Evolutionary conservation across 805 yeast species (phyloP), one percentile per base, ranked within the genome.

Genomic region (Lipomyces kockii): DNA sequence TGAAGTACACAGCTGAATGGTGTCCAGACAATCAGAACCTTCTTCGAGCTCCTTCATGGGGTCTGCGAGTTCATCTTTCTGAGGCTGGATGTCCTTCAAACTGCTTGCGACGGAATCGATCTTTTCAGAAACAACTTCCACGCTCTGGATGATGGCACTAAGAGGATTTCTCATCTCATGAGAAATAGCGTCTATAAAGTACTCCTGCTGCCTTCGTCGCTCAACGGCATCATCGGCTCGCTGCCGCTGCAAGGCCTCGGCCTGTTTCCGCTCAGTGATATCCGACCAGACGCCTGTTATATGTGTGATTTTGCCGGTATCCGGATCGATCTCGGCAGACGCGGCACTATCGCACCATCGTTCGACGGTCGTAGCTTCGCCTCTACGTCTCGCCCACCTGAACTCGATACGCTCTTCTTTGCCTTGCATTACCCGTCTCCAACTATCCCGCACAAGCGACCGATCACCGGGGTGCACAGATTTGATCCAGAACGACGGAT

Each of bases 131-230:
- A 97, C 94, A 64, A 93, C 89, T 2, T 97, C 90, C 0, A 97
- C 90, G 92, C 94, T 90, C 72, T 98, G 98, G 64, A 95, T 80
- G 51, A 95, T 95, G 76, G 98, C 99, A 77, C 95, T 94, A 68
- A 95, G 81, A 1, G 99, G 99, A 0, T 98, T 95, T 72, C 98
- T 85, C 76, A 95, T 82, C 80, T 95, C 99, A 77, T 92, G 97
- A 0, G 97, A 91, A 14, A 92, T 92, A 72, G 93, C 91, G 2
- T 97, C 97, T 73, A 92, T 88, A 76, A 92, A 92, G 43, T 70
- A 70, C 39, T 70, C 72, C 22, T 69, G 72, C 55, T 70, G 72
- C 49, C 72, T 61, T n/a, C 64, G 59, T 9, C 69, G 60, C 62
- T 70, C 72, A 4, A 70, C 65, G 1, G 72, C 72, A 3, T 70